Evolutionary conservation across 306 rosid species (phyloP), one percentile per base, ranked within the genome.

Genomic region (Ammopiptanthus mongolicus): DNA sequence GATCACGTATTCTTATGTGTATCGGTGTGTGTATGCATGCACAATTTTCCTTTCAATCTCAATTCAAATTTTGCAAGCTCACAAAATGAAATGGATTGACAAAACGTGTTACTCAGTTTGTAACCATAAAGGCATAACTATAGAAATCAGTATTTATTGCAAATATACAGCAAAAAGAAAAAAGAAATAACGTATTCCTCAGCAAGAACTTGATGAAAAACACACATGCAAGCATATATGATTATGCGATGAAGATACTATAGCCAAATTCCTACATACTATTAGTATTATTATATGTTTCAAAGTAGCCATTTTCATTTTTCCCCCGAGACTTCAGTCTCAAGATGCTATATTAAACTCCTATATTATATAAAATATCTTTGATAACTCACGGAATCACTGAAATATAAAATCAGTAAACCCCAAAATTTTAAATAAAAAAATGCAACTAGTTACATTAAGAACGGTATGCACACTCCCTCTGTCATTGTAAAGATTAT

Each of bases 361-460:
- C 60, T 33, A 55, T 23, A 28, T 37, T 65, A 56, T 4, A 76
- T 53, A 55, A 14, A 15, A 69, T 36, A 48, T 48, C n/a, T 36
- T 28, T 46, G 36, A 65, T 28, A 61, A 78, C 52, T 74, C 18
- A 37, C 5, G 28, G 23, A 63, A 46, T 62, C 77, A 74, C 18
- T 65, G 53, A 53, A 31, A 41, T 53, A 61, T 50, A 52, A 82
- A 78, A 44, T 51, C 55, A 55, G 10, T 6, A 56, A 33, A 71
- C 11, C 52, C 58, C 56, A 44, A 5, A 2, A 18, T 13, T 34
- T 23, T 4, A 37, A 60, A 28, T 15, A 33, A 48, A 6, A 34
- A 72, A 59, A 13, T 15, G 36, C 17, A 77, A 50, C 80, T 71
- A 41, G 29, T 47, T 76, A 48, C n/a, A n/a, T n/a, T n/a, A n/a